Percentiles rank a stretch among this genome's conserved stretches.
Conservation (phyloP, 805 yeast genomes). For the Monosporozyma servazzii region DNA sequence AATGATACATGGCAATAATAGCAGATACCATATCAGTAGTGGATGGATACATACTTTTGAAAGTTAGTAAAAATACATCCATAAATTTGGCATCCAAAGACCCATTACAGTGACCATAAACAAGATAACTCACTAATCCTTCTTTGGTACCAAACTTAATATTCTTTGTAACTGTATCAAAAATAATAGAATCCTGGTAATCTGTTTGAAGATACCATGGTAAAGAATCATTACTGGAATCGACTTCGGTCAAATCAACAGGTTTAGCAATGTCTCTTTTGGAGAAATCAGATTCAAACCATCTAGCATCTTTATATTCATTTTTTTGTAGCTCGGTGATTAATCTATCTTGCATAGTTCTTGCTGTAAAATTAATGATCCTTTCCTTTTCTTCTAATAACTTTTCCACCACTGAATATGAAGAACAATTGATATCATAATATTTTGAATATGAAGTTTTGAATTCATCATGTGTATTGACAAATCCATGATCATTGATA, state of each 20-base stretch:
- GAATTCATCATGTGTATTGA: conserved; percentile 25
- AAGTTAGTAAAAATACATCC: conserved; percentile 42
- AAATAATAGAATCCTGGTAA: conserved; percentile 45
- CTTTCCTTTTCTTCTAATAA: conserved; percentile 63
- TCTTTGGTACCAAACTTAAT: conserved; percentile 76
- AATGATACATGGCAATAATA: conserved; percentile 54
- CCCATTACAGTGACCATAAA: conserved; percentile 59
- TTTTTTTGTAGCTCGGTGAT: conserved; percentile 47
- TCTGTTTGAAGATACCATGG: conserved; percentile 72
- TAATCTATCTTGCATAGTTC: conserved; percentile 68
- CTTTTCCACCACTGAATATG: conserved; percentile 39
- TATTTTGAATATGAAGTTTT: conserved; percentile 27
- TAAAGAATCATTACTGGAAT: conserved; percentile 9
- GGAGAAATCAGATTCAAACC: conserved; percentile 18
- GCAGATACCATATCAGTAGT: conserved; percentile 51
- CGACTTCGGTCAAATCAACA: neutral
- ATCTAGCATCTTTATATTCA: conserved; percentile 32
- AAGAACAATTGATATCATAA: conserved; percentile 27
- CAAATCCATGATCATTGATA: conserved; percentile 28
- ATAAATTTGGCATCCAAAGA: conserved; percentile 57
- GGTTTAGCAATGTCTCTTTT: conserved; percentile 10
- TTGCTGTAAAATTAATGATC: conserved; percentile 59
- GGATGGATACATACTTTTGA: conserved; percentile 56
- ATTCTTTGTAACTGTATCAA: conserved; percentile 52
- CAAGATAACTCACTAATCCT: conserved; percentile 70